Conservation (phyloP, 345 rosid genomes). For the Viola odorata region DNA sequence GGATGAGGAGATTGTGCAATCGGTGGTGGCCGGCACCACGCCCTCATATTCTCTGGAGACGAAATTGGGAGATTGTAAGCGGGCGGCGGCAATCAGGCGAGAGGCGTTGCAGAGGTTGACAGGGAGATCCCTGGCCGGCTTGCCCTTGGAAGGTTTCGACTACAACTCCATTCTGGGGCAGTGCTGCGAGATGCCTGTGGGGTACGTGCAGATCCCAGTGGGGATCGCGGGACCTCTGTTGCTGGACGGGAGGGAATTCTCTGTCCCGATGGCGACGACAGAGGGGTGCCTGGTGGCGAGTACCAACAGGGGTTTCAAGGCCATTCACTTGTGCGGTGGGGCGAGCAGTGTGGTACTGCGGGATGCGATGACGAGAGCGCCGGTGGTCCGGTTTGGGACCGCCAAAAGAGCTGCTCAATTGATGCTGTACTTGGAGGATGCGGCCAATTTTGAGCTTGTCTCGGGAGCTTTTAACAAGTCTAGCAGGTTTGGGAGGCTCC, state of each 20-base stretch:
- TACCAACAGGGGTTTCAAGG: conserved; percentile 44
- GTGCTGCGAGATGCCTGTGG: conserved; percentile 49
- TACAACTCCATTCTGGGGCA: conserved; percentile 38
- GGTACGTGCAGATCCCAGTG: conserved; percentile 45
- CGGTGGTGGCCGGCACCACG: conserved; percentile 27
- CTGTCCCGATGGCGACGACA: conserved; percentile 46
- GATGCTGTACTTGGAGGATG: conserved; percentile 37
- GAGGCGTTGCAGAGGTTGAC: conserved; percentile 35
- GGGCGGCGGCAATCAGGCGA: conserved; percentile 34
- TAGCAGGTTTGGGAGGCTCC: conserved; percentile 34
- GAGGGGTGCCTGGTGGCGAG: conserved; percentile 48
- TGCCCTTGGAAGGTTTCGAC: conserved; percentile 36
- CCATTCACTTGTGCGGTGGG: conserved; percentile 36
- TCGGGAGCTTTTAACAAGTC: conserved; percentile 29
- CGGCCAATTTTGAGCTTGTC: conserved; percentile 24
- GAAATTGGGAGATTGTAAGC: conserved; percentile 35
- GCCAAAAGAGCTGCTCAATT: conserved; percentile 32
- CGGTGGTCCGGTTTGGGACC: conserved; percentile 27
- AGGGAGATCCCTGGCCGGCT: conserved; percentile 26
- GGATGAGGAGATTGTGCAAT: conserved; percentile 33
- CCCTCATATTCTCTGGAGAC: conserved; percentile 43
- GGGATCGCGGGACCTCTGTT: conserved; percentile 39
- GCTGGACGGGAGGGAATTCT: conserved; percentile 33
- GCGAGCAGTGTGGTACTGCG: conserved; percentile 31
- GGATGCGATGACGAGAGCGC: conserved; percentile 46